Evolutionary conservation across 192 early-diverging fungal species (phyloP), one percentile per base, ranked within the genome.

Genomic region (Entophlyctis helioformis): DNA sequence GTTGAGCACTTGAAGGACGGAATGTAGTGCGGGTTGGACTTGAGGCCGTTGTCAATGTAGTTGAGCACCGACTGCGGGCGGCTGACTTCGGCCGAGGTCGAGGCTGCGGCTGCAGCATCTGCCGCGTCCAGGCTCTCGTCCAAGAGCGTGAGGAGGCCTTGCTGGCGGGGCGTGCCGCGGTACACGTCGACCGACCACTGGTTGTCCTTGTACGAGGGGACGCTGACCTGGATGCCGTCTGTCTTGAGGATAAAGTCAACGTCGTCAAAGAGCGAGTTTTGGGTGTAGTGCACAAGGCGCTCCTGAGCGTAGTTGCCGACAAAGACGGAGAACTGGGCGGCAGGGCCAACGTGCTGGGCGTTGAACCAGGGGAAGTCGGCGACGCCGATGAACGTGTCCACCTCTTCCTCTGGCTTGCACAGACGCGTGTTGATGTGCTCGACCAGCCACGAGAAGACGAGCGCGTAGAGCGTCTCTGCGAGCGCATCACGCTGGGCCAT

Each of bases 371-470:
- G n/a, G 13, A 13, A 36, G 35, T n/a, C 13, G n/a, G n/a, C 35
- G 12, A 85, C 50, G 10, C 80, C 82, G 31, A 86, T 70, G 55
- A 84, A 84, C 54, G 83, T 87, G 44, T 71, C 67, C 71, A 70
- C 15, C 85, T 53, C 22, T 23, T 73, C 76, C 40, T 68, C n/a
- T n/a, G n/a, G n/a, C n/a, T n/a, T n/a, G n/a, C 84, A 86, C 15
- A 93, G 59, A 16, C 81, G 79, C 24, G 70, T 67, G 66, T 95
- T 95, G 42, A 91, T 74, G 23, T 75, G 73, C 51, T 85, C 84
- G 7, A 88, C 70, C 13, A 93, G 50, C 78, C 87, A 93, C 2
- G 15, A 23, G 33, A 66, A 82, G n/a, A 91, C 48, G 5, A 84
- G 67, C 20, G 72, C 74, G 52, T 91, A 93, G 18, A 95, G 66